phyloP scores from a whole-genome alignment of 179 eudicot species.

The Sideroxylon spinosum region DNA sequence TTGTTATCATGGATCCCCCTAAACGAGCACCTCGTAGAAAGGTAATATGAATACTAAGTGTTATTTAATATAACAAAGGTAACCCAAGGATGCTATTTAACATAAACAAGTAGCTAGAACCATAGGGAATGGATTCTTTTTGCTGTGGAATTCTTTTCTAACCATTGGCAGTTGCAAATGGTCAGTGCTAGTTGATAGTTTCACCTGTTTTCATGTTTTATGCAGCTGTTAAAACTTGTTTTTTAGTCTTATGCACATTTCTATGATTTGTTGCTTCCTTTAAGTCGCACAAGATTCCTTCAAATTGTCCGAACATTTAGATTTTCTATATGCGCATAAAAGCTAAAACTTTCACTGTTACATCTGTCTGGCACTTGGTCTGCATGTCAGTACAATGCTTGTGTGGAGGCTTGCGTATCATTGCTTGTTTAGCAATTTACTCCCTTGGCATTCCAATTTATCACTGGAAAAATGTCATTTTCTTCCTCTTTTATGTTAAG shows the following conservation, averaged over 20 bases:
- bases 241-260: not conserved
- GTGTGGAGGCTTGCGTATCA: not conserved
- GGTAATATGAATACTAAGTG: constrained; percentile 30
- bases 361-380: not conserved
- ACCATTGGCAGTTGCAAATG: not conserved
- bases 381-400: not conserved
- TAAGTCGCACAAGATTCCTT: not conserved
- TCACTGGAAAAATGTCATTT: too few relatives aligned
- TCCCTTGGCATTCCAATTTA: constrained; percentile 1
- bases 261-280: not conserved
- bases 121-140: not conserved
- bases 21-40: constrained; percentile 81
- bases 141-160: not conserved
- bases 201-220: not conserved
- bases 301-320: not conserved
- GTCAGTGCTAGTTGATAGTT: not conserved
- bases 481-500: not conserved
- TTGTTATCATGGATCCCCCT: constrained; percentile 83
- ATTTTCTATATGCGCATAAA: not conserved
- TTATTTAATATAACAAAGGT: not conserved
- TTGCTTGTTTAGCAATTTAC: not conserved
- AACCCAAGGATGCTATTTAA: not conserved
- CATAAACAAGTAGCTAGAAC: not conserved
- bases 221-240: too few relatives aligned
- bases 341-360: not conserved